phyloP scores from a whole-genome alignment of 805 yeast genomes.

The Candida chauliodis region DNA sequence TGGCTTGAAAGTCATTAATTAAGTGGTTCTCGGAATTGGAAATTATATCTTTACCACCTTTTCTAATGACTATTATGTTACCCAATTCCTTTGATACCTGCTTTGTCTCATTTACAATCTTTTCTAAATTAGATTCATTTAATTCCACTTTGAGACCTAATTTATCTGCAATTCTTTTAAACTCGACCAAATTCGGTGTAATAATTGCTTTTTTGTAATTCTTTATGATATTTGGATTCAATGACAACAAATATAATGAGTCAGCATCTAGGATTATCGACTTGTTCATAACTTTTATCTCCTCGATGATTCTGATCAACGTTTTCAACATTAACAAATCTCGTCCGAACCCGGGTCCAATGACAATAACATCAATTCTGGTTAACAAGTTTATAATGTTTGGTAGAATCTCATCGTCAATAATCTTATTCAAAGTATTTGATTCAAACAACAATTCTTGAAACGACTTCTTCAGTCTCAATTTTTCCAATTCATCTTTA shows the following conservation, averaged over 20 bases:
- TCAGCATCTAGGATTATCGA: constrained; percentile 92
- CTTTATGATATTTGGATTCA: constrained; percentile 50
- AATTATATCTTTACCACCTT: constrained; percentile 68
- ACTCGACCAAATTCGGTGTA: constrained; percentile 91
- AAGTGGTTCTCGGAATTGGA: constrained; percentile 46
- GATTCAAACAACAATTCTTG: constrained; percentile 21
- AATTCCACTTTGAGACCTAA: constrained; percentile 32
- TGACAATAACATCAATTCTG: constrained; percentile 74
- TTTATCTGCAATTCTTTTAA: constrained; percentile 59
- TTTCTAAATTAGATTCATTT: constrained; percentile 15
- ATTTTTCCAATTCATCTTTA: constrained; percentile 15
- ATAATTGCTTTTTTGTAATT: constrained; percentile 61
- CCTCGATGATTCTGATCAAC: constrained; percentile 53
- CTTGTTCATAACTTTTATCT: constrained; percentile 50
- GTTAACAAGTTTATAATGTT: constrained; percentile 53
- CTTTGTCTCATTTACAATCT: constrained; percentile 28
- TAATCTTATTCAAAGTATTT: constrained; percentile 25
- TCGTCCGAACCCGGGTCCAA: constrained; percentile 95
- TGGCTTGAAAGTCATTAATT: constrained; percentile 52
- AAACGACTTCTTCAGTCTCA: constrained; percentile 10
- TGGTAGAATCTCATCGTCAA: constrained; percentile 48
- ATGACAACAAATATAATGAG: constrained; percentile 65
- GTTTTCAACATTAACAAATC: constrained; percentile 64
- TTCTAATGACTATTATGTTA: constrained; percentile 63
- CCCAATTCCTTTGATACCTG: constrained; percentile 49